Conservation (phyloP, 306 rosid species). For the Cyamopsis tetragonoloba region DNA sequence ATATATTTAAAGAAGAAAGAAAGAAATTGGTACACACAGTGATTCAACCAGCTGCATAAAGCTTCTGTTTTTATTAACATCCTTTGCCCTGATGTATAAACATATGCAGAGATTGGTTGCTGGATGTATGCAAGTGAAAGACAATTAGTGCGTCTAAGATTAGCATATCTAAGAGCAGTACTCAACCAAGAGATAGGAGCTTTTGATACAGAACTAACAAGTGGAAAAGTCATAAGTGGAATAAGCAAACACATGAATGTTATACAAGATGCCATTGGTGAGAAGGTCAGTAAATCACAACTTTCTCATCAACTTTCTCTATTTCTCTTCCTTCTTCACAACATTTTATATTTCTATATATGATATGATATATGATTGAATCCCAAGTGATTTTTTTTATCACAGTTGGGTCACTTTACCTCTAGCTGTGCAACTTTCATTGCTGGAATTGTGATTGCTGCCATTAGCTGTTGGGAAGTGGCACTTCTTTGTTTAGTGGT, state of each 20-base stretch:
- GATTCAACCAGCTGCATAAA: not conserved
- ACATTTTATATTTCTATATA: too few species aligned
- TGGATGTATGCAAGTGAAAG: slow-evolving; percentile 93
- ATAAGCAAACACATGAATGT: slow-evolving; percentile 66
- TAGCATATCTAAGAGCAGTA: slow-evolving; percentile 66
- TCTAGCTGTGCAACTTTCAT: slow-evolving; percentile 63
- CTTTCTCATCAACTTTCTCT: not conserved
- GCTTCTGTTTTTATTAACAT: not conserved
- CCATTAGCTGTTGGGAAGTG: slow-evolving; percentile 71
- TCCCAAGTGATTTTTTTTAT: not conserved
- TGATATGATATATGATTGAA: too few species aligned
- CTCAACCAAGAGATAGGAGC: slow-evolving; percentile 83
- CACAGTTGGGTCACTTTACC: slow-evolving; percentile 75
- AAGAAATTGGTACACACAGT: not conserved
- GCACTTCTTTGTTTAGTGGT: slow-evolving; percentile 60
- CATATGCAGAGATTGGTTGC: slow-evolving; percentile 62
- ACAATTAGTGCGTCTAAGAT: slow-evolving; percentile 55
- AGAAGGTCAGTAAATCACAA: slow-evolving; percentile 50
- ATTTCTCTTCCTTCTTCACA: not conserved
- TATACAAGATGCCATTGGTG: slow-evolving; percentile 84
- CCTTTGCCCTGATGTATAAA: not conserved
- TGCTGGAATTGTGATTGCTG: slow-evolving; percentile 68
- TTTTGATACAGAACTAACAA: slow-evolving; percentile 76
- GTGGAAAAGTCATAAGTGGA: slow-evolving; percentile 66
- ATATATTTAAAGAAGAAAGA: not conserved